These are phyloP conservation scores for Cicer cuneatum DNA, from an alignment of 306 rosid species.

Conservation along the genomic window DNA sequence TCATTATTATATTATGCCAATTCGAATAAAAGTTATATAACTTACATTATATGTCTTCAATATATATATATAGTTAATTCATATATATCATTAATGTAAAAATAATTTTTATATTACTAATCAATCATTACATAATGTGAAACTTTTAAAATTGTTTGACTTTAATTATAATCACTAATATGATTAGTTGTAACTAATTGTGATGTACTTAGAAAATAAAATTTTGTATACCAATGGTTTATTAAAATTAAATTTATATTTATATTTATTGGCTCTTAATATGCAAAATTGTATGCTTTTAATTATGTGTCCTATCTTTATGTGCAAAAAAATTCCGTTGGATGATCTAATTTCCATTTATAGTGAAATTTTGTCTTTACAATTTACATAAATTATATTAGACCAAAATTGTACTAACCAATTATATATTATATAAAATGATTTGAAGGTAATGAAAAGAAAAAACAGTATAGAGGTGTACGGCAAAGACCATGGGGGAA, in stretches of 20 bases:
- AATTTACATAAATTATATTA: too few species aligned
- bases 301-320: neutral
- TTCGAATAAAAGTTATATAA: conserved; percentile 2
- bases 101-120: too few species aligned
- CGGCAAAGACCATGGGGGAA: conserved; percentile 66
- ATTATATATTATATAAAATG: neutral
- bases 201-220: too few species aligned
- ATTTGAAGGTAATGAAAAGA: conserved; percentile 35
- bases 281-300: neutral
- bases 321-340: neutral
- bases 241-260: neutral
- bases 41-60: conserved; percentile 19
- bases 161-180: too few species aligned
- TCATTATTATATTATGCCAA: conserved; percentile 13
- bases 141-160: too few species aligned
- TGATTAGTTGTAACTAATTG: too few species aligned
- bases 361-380: neutral
- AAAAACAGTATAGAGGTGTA: conserved; percentile 59
- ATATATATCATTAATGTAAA: too few species aligned
- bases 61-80: neutral
- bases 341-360: neutral
- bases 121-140: too few species aligned
- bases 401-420: neutral
- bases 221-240: too few species aligned
- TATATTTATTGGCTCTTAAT: neutral